Evolutionary conservation across 345 rosid genomes (phyloP).

Genomic region (Cardamine occulta): DNA sequence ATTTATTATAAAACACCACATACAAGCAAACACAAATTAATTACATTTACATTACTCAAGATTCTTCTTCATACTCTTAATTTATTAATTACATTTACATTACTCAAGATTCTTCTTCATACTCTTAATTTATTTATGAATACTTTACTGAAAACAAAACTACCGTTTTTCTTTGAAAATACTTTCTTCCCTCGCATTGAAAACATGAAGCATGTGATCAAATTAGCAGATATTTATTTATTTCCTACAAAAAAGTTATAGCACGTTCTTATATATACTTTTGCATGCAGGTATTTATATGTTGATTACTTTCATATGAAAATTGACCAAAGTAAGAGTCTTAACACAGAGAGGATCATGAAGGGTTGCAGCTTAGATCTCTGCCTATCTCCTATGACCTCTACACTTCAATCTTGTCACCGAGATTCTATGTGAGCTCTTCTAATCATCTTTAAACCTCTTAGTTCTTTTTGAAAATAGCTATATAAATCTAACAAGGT

Average conservation of each 20-base stretch:
- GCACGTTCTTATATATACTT: constrained; percentile 32
- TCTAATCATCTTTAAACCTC: neutral
- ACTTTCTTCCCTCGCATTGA: neutral
- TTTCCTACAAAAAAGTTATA: neutral
- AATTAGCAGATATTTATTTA: constrained; percentile 42
- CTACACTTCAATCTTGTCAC: constrained; percentile 31
- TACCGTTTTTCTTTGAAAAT: neutral
- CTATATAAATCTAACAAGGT: neutral
- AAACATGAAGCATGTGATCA: constrained; percentile 47
- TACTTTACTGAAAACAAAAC: neutral
- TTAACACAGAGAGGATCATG: constrained; percentile 22
- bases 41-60: constrained; percentile 14
- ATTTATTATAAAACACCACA: neutral
- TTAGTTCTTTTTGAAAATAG: neutral
- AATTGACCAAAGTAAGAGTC: constrained; percentile 26
- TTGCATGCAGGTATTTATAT: constrained; percentile 15
- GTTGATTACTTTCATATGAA: constrained; percentile 26
- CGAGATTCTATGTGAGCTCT: constrained; percentile 28
- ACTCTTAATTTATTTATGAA: neutral
- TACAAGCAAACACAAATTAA: neutral
- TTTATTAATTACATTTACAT: constrained; percentile 6
- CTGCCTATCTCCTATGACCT: constrained; percentile 37
- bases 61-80: neutral
- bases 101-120: constrained; percentile 12
- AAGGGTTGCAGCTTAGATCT: constrained; percentile 38